phyloP scores from a whole-genome alignment of 768 basidiomycete species.

The Podaxis sp. region DNA sequence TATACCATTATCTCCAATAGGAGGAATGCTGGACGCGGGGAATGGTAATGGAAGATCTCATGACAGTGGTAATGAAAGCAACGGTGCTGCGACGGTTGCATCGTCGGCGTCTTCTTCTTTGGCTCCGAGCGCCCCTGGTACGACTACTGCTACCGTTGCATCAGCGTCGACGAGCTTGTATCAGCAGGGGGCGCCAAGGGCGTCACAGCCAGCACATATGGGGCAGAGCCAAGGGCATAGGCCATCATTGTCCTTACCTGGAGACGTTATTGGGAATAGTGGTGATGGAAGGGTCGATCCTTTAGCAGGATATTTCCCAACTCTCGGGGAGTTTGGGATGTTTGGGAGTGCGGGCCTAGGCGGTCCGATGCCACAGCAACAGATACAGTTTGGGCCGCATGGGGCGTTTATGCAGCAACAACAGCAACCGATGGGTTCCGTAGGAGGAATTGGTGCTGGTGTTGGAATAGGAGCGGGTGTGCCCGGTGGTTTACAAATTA shows the following conservation, averaged over 20 bases:
- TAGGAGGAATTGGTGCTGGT: background rate
- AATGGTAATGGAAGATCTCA: background rate
- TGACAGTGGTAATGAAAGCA: background rate
- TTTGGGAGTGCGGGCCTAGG: background rate
- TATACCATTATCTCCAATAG: background rate
- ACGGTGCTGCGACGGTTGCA: background rate
- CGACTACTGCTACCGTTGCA: background rate
- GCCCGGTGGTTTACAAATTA: slow-evolving; percentile 5
- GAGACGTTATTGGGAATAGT: background rate
- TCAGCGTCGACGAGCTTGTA: background rate
- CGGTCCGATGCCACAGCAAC: background rate
- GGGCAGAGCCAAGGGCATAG: slow-evolving; percentile 2
- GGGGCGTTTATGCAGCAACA: slow-evolving; percentile 10
- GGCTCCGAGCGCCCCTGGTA: background rate
- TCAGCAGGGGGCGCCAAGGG: background rate
- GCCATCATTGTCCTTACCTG: background rate
- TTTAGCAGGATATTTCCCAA: slow-evolving; percentile 9
- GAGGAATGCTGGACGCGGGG: background rate
- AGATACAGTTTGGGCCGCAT: background rate
- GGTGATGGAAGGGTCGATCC: slow-evolving; percentile 10
- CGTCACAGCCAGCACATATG: background rate
- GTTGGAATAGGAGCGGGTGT: background rate
- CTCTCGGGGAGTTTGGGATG: slow-evolving; percentile 5
- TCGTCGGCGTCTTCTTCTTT: background rate
- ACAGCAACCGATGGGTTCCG: background rate